Conservation (phyloP, 768 basidiomycete species). For the Suillus subluteus region DNA sequence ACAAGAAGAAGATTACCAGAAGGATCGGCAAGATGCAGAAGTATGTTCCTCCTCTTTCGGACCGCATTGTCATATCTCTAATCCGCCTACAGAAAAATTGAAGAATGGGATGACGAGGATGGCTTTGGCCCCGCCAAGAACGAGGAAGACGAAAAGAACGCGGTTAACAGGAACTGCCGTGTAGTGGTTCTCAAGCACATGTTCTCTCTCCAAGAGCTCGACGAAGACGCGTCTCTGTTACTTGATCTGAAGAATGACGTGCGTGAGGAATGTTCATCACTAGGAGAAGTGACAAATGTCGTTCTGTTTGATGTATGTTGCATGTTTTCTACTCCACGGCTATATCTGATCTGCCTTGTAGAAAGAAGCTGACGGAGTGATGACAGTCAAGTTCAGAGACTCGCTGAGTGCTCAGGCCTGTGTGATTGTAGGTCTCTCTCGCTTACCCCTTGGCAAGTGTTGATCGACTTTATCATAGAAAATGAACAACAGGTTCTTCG, state of each 20-base stretch:
- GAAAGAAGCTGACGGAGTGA: slow-evolving; percentile 92
- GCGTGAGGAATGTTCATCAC: slow-evolving; percentile 84
- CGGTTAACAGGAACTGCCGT: slow-evolving; percentile 60
- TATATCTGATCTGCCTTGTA: slow-evolving; percentile 35
- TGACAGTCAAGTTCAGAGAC: slow-evolving; percentile 96
- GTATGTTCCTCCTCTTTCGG: slow-evolving; percentile 42
- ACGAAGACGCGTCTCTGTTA: slow-evolving; percentile 81
- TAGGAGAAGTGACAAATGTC: slow-evolving; percentile 96
- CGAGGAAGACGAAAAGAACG: slow-evolving; percentile 51
- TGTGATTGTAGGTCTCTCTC: slow-evolving; percentile 60
- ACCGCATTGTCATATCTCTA: neutral
- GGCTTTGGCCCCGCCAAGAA: slow-evolving; percentile 79
- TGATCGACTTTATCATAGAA: slow-evolving; percentile 50
- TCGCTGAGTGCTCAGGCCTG: slow-evolving; percentile 93
- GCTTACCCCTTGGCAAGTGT: neutral
- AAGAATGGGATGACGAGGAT: slow-evolving; percentile 94
- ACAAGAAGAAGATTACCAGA: slow-evolving; percentile 77
- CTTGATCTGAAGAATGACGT: slow-evolving; percentile 97
- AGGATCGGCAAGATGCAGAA: slow-evolving; percentile 87
- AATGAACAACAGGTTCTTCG: slow-evolving; percentile 95
- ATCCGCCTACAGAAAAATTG: slow-evolving; percentile 67
- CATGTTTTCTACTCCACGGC: slow-evolving; percentile 12
- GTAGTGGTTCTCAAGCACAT: slow-evolving; percentile 95
- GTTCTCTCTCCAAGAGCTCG: slow-evolving; percentile 87
- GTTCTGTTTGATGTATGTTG: slow-evolving; percentile 87